Conservation (phyloP, 176 grass and related monocot species). For the Oryza glumipatula region DNA sequence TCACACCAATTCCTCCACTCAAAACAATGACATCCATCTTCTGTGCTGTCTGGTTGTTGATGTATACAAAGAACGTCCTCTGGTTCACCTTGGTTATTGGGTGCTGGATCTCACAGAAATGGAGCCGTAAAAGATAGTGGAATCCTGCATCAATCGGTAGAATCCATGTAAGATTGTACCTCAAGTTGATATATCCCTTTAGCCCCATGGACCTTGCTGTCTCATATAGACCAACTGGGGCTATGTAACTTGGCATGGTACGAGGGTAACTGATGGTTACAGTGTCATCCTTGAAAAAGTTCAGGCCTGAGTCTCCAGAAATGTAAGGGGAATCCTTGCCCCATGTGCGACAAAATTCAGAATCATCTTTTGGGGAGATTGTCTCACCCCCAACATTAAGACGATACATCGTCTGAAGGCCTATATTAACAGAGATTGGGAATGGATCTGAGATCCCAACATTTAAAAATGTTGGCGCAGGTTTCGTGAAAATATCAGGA, state of each 20-base stretch:
- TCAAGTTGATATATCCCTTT: constrained; percentile 12
- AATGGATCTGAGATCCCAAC: too few species aligned
- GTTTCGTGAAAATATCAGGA: too few species aligned
- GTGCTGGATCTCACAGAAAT: constrained; percentile 49
- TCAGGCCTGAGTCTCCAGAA: neutral
- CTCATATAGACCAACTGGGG: constrained; percentile 25
- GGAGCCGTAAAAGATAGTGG: constrained; percentile 33
- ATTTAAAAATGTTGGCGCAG: too few species aligned
- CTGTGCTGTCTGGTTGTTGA: constrained; percentile 41
- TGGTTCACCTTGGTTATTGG: constrained; percentile 30
- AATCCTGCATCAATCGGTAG: constrained; percentile 27
- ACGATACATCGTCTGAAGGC: too few species aligned
- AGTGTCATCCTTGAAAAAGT: neutral
- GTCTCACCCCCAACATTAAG: too few species aligned
- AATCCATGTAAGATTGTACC: constrained; percentile 50
- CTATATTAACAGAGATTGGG: too few species aligned
- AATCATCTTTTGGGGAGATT: neutral
- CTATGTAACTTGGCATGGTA: neutral
- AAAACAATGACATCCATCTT: constrained; percentile 18
- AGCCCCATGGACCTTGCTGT: constrained; percentile 42
- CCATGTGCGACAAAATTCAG: constrained; percentile 36
- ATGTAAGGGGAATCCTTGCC: constrained; percentile 40
- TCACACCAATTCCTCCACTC: constrained; percentile 6
- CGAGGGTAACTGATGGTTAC: constrained; percentile 27
- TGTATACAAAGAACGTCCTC: constrained; percentile 37